phyloP scores from a whole-genome alignment of 352 stramenopile species.

The Saprolegnia parasitica region DNA sequence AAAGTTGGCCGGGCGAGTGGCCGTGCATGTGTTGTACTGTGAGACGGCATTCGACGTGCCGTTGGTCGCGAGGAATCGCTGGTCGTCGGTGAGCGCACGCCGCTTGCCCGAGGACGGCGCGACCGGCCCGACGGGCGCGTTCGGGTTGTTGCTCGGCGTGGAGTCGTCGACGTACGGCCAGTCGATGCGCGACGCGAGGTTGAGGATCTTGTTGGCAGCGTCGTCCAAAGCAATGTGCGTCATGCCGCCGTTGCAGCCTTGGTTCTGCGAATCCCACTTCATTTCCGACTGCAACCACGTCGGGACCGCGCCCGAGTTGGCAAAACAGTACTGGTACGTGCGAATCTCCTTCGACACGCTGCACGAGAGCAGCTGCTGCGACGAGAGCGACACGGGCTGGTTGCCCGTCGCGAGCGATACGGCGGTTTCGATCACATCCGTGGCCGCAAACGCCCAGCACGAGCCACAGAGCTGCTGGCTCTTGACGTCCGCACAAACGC shows the following conservation, averaged over 20 bases:
- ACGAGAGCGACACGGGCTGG: slow-evolving; percentile 49
- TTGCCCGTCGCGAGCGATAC: slow-evolving; percentile 57
- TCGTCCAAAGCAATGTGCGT: slow-evolving; percentile 77
- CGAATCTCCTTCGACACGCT: slow-evolving; percentile 59
- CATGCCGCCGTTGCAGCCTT: slow-evolving; percentile 77
- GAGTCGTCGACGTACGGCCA: slow-evolving; percentile 64
- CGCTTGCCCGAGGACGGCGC: not conserved
- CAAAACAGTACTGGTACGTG: slow-evolving; percentile 75
- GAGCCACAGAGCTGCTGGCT: slow-evolving; percentile 78
- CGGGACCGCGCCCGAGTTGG: slow-evolving; percentile 28
- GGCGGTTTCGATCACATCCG: slow-evolving; percentile 72
- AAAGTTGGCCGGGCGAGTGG: slow-evolving; percentile 44
- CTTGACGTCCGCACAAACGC: slow-evolving; percentile 70
- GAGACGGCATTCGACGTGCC: slow-evolving; percentile 24
- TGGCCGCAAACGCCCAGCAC: slow-evolving; percentile 73
- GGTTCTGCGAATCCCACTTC: slow-evolving; percentile 71
- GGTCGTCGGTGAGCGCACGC: too few species aligned
- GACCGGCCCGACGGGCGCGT: not conserved
- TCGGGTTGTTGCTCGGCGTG: not conserved
- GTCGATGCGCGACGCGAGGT: slow-evolving; percentile 61
- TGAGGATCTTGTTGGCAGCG: slow-evolving; percentile 49
- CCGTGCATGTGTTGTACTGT: slow-evolving; percentile 33
- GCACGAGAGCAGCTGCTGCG: slow-evolving; percentile 73
- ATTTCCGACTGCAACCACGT: slow-evolving; percentile 57
- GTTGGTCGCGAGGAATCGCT: not conserved